A percentile compares a stretch with the other conserved stretches of the same genome.
Conservation (phyloP, 140 eudicot species). For the Senecio squalidus region DNA sequence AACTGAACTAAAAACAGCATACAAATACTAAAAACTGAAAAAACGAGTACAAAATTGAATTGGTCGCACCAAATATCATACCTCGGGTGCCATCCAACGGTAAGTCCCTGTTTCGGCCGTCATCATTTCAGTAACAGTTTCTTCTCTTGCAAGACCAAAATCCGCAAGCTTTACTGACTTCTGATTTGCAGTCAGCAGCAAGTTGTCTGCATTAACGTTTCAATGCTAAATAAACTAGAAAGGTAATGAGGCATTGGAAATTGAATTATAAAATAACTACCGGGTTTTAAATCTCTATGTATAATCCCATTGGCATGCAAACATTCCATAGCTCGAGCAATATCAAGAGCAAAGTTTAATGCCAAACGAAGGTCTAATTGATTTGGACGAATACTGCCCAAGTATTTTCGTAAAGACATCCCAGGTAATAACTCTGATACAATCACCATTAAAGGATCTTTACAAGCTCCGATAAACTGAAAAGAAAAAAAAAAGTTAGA, state of each 20-base stretch:
- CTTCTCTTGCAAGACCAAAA: conserved; percentile 99
- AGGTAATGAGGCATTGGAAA: not conserved
- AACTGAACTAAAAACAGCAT: not conserved
- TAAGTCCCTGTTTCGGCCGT: conserved; percentile 98
- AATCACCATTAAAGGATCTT: conserved; percentile 96
- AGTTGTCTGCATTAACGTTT: conserved; percentile 51
- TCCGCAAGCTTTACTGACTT: conserved; percentile 96
- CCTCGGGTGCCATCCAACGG: conserved; percentile 99
- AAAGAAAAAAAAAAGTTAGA: not conserved
- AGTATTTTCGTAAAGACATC: conserved; percentile 85
- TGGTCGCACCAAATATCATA: not conserved
- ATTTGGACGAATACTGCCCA: conserved; percentile 73
- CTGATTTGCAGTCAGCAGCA: conserved; percentile 88
- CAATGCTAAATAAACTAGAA: not conserved
- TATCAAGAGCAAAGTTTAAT: conserved; percentile 77
- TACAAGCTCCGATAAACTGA: conserved; percentile 98
- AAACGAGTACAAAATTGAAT: not conserved
- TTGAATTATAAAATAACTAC: conserved; percentile 18
- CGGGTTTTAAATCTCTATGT: conserved; percentile 94
- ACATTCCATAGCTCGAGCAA: conserved; percentile 94
- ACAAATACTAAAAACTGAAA: not conserved
- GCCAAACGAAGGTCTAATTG: conserved; percentile 70
- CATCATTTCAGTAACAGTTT: conserved; percentile 96
- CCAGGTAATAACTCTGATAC: conserved; percentile 92
- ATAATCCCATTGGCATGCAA: conserved; percentile 96